A percentile compares a stretch with the other conserved stretches of the same genome.
These are phyloP conservation scores for Amanita polypyramis DNA, from an alignment of 768 basidiomycete genomes.

Conservation along the genomic window DNA sequence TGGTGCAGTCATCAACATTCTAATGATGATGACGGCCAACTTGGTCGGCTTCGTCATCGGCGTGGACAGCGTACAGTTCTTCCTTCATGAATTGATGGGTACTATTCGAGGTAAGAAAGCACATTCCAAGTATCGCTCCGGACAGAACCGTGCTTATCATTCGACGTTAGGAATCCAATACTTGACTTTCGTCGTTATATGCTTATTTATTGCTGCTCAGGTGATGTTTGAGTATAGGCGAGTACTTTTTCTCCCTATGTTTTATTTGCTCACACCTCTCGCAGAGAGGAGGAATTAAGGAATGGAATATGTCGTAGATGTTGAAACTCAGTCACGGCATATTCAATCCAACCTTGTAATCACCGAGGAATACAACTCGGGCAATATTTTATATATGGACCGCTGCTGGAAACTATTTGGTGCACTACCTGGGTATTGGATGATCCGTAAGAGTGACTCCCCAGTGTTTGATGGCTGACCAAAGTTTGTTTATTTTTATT, in stretches of 20 bases:
- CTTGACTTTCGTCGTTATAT: conserved; percentile 43
- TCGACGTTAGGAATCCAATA: conserved; percentile 49
- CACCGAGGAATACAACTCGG: too few relatives aligned
- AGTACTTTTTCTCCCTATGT: conserved; percentile 15
- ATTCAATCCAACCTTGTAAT: too few relatives aligned
- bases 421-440: too few relatives aligned
- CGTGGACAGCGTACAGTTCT: conserved; percentile 62
- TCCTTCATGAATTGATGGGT: conserved; percentile 51
- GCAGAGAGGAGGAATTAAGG: conserved; percentile 6
- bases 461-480: too few relatives aligned
- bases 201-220: conserved; percentile 76
- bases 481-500: too few relatives aligned
- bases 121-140: conserved; percentile 3
- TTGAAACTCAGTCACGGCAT: too few relatives aligned
- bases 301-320: conserved; percentile 8
- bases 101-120: conserved; percentile 48
- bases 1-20: conserved; percentile 74
- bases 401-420: too few relatives aligned
- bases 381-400: too few relatives aligned
- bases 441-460: too few relatives aligned
- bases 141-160: neutral
- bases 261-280: neutral
- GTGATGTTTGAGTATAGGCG: conserved; percentile 96
- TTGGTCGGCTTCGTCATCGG: conserved; percentile 94
- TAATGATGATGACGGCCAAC: conserved; percentile 89